Percentiles rank a stretch among this genome's conserved stretches.
Conservation (phyloP, 306 rosid genomes). For the Quercus ilex region DNA sequence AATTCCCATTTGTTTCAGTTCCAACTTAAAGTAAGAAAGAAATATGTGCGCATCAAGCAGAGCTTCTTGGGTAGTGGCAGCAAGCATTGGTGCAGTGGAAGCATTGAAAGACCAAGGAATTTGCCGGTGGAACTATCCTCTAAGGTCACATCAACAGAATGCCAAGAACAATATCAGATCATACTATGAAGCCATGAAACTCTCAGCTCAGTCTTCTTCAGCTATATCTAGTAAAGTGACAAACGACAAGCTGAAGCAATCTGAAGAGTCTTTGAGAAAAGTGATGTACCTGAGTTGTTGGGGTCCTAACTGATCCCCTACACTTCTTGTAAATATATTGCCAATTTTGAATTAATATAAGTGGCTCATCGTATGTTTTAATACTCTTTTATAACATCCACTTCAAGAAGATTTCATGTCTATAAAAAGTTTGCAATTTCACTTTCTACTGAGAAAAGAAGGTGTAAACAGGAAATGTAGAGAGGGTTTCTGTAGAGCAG, state of each 20-base stretch:
- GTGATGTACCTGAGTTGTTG: slow-evolving; percentile 30
- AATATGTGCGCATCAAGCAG: slow-evolving; percentile 18
- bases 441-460: too few relatives aligned
- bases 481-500: too few relatives aligned
- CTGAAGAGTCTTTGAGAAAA: slow-evolving; percentile 22
- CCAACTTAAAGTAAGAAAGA: neutral
- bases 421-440: too few relatives aligned
- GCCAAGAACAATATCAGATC: slow-evolving; percentile 23
- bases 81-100: slow-evolving; percentile 29
- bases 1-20: neutral
- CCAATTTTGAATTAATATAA: neutral
- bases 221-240: slow-evolving; percentile 3
- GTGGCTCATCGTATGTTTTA: too few relatives aligned
- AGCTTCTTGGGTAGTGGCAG: slow-evolving; percentile 23
- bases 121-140: slow-evolving; percentile 26
- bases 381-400: too few relatives aligned
- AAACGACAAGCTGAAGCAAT: slow-evolving; percentile 12
- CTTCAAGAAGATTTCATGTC: too few relatives aligned
- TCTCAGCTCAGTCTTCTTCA: slow-evolving; percentile 7
- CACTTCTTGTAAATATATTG: neutral
- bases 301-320: slow-evolving; percentile 9
- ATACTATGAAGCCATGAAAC: slow-evolving; percentile 4
- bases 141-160: slow-evolving; percentile 21
- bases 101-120: slow-evolving; percentile 33
- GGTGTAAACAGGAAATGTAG: too few relatives aligned